Percentiles rank a stretch among this genome's conserved stretches.
phyloP scores from a whole-genome alignment of 345 rosid species.

The Pistacia vera region DNA sequence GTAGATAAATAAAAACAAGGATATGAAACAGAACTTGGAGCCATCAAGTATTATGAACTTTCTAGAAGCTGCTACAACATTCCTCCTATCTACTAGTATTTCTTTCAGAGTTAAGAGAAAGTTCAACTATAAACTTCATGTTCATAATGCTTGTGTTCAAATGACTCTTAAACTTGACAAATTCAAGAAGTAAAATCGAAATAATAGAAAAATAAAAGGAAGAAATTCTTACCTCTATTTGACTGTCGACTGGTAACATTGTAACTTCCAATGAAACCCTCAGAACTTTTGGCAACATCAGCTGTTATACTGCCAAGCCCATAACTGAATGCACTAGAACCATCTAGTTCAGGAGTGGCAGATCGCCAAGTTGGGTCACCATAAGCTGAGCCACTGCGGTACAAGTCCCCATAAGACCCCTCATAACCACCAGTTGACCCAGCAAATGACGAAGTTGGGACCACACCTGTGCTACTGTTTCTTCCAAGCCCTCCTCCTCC shows the following conservation, averaged over 20 bases:
- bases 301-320: conserved; percentile 64
- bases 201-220: background rate
- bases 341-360: conserved; percentile 61
- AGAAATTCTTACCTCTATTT: conserved; percentile 67
- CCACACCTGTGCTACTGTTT: conserved; percentile 47
- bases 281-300: conserved; percentile 62
- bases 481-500: conserved; percentile 62
- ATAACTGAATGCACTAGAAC: conserved; percentile 63
- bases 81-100: background rate
- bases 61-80: background rate
- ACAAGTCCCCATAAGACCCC: conserved; percentile 66
- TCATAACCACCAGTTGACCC: conserved; percentile 58
- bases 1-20: background rate
- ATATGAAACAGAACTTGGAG: background rate
- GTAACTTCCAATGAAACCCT: conserved; percentile 76
- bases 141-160: background rate
- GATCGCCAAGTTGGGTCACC: conserved; percentile 82
- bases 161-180: background rate
- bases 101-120: background rate
- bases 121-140: background rate
- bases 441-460: conserved; percentile 57
- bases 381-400: conserved; percentile 62
- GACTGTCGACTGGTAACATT: conserved; percentile 73
- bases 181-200: background rate
- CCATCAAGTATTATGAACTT: background rate